phyloP scores from a whole-genome alignment of 345 rosid genomes.

The Schrenkiella parvula region DNA sequence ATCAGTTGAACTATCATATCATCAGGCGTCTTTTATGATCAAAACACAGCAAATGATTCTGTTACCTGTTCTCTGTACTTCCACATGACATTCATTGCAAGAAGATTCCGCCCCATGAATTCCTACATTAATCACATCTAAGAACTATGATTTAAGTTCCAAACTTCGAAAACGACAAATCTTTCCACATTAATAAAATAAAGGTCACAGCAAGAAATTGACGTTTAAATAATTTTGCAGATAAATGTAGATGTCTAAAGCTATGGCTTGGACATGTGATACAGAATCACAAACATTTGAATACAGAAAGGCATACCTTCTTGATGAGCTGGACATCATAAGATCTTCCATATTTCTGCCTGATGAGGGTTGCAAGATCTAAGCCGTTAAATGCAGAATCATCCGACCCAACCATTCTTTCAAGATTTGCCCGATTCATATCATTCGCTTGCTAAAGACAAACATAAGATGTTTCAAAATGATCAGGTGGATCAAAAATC shows the following conservation, averaged over 20 bases:
- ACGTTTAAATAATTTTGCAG: neutral
- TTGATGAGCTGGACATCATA: conserved; percentile 92
- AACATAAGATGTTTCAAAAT: neutral
- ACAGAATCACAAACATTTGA: conserved; percentile 3
- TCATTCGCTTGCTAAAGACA: conserved; percentile 52
- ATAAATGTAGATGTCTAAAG: neutral
- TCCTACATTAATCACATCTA: conserved; percentile 54
- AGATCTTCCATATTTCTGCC: conserved; percentile 91
- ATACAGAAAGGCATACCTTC: conserved; percentile 51
- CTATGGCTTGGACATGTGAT: conserved; percentile 3
- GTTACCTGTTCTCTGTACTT: conserved; percentile 91
- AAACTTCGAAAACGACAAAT: neutral
- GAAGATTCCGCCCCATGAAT: conserved; percentile 95
- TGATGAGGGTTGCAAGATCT: conserved; percentile 92
- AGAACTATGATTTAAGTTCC: conserved; percentile 3
- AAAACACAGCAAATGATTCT: neutral
- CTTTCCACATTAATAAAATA: neutral
- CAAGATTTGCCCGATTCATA: conserved; percentile 67
- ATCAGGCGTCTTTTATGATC: neutral
- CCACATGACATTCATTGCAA: conserved; percentile 98
- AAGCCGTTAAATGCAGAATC: conserved; percentile 85
- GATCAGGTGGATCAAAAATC: neutral
- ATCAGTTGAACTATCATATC: neutral
- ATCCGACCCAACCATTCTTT: conserved; percentile 81
- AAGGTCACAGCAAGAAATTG: conserved; percentile 9